Conservation (phyloP, 2,329 filamentous ascomycete species). For the Fusarium robinianum region DNA sequence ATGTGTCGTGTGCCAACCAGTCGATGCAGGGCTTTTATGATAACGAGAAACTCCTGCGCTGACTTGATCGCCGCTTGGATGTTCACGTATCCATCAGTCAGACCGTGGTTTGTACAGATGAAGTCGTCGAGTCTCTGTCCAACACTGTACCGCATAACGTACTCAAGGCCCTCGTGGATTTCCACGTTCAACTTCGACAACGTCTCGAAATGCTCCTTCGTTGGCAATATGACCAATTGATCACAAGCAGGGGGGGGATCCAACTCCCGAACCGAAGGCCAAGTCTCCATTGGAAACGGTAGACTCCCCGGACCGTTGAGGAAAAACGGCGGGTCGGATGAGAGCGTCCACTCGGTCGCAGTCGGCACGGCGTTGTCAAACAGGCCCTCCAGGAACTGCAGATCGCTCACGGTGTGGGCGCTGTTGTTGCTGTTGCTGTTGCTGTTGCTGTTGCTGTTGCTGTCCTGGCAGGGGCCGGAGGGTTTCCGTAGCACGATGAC, state of each 20-base stretch:
- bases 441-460: too few species aligned
- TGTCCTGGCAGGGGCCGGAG: not conserved
- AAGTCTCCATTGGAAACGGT: slow-evolving; percentile 28
- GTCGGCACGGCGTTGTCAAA: slow-evolving; percentile 14
- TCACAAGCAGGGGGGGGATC: slow-evolving; percentile 6
- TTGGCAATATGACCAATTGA: slow-evolving; percentile 12
- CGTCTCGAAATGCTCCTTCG: slow-evolving; percentile 22
- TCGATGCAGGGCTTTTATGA: slow-evolving; percentile 34
- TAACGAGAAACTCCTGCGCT: slow-evolving; percentile 35
- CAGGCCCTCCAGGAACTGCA: slow-evolving; percentile 25
- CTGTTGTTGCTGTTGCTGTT: not conserved
- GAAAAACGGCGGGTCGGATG: slow-evolving; percentile 2
- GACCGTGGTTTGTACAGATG: slow-evolving; percentile 15
- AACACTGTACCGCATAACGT: slow-evolving; percentile 9
- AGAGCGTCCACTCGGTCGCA: slow-evolving; percentile 28
- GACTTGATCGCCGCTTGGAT: slow-evolving; percentile 27
- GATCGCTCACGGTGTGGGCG: not conserved
- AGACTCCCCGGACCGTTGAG: slow-evolving; percentile 14
- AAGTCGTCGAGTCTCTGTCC: slow-evolving; percentile 17
- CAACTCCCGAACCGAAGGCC: slow-evolving; percentile 23
- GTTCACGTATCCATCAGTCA: slow-evolving; percentile 28
- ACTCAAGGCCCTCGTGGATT: slow-evolving; percentile 24
- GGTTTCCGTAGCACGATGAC: slow-evolving; percentile 12
- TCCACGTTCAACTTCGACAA: slow-evolving; percentile 32
- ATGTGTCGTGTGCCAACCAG: slow-evolving; percentile 24